A percentile compares a stretch with the other conserved stretches of the same genome.
phyloP scores from a whole-genome alignment of 306 rosid genomes.

The Citrullus mucosospermus region DNA sequence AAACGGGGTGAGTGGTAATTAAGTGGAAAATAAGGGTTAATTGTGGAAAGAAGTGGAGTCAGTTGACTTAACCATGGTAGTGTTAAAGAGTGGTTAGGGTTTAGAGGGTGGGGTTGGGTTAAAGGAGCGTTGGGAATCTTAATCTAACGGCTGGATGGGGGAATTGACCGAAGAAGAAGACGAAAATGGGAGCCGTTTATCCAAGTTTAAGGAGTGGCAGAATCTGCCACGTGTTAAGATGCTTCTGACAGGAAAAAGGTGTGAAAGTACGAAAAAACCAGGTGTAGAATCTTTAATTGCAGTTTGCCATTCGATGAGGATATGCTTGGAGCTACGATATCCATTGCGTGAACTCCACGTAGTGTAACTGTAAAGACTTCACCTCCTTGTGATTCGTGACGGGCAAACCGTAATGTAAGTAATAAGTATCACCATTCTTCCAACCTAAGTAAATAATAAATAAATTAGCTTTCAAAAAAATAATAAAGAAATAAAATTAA shows the following conservation, averaged over 20 bases:
- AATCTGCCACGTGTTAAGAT: not conserved
- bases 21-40: not conserved
- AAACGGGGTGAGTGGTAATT: slow-evolving; percentile 22
- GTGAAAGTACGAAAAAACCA: slow-evolving; percentile 32
- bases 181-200: slow-evolving; percentile 15
- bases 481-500: too few species aligned
- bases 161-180: slow-evolving; percentile 18
- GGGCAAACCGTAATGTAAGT: not conserved
- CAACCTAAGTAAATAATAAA: not conserved
- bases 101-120: not conserved
- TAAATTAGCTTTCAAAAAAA: too few species aligned
- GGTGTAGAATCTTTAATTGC: not conserved
- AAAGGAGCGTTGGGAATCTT: slow-evolving; percentile 22
- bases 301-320: not conserved
- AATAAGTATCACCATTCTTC: not conserved
- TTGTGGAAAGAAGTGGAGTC: not conserved
- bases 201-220: not conserved
- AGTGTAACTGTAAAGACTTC: not conserved
- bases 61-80: slow-evolving; percentile 28
- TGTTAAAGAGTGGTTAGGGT: not conserved
- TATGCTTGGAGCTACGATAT: not conserved
- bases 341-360: slow-evolving; percentile 5
- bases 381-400: not conserved
- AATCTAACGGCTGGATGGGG: slow-evolving; percentile 53
- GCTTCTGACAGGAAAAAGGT: not conserved